Evolutionary conservation across 2,329 filamentous ascomycete species (phyloP), one percentile per base, ranked within the genome.

Genomic region (Phialophora chinensis): DNA sequence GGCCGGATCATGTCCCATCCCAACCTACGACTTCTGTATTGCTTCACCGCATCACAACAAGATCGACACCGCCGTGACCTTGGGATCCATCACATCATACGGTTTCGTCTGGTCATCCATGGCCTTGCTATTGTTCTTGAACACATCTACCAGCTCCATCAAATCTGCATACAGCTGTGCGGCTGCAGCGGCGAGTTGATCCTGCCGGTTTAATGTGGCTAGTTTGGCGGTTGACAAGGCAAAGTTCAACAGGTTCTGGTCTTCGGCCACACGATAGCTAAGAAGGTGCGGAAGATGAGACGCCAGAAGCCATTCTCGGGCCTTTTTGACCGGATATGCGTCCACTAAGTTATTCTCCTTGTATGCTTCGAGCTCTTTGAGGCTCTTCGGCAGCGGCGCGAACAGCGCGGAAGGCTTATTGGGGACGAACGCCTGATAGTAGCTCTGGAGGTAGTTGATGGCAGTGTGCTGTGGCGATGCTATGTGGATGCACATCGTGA

Each of bases 401-500:
- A 31, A 64, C 23, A 73, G 54, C 29, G 67, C 49, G 25, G 53
- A 58, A 11, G 65, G 69, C 6, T 83, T 83, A 59, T 80, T 79
- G 52, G 78, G 69, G 4, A 85, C 81, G 69, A 84, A 84, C 20
- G 77, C 63, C 66, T 82, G 78, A 74, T 85, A 85, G 73, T 82
- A 85, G 67, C 81, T 79, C 67, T 85, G 83, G 0, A 84, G 75
- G 70, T 85, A 85, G 73, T 85, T 85, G 68, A 85, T 78, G 5
- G 83, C 79, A 3, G 78, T 84, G 73, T 85, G 82, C 67, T 82
- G 81, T 0, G 83, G 81, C 1, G 81, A 77, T 5, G 83, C 83
- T 56, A 83, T 81, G 73, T 85, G 82, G 66, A 85, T 84, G 73
- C 81, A 82, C 83, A 85, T 84, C 25, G 81, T 83, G 29, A 83